These are phyloP conservation scores for Fagopyrum esculentum DNA, from an alignment of 148 eudicot genomes.

Conservation along the genomic window DNA sequence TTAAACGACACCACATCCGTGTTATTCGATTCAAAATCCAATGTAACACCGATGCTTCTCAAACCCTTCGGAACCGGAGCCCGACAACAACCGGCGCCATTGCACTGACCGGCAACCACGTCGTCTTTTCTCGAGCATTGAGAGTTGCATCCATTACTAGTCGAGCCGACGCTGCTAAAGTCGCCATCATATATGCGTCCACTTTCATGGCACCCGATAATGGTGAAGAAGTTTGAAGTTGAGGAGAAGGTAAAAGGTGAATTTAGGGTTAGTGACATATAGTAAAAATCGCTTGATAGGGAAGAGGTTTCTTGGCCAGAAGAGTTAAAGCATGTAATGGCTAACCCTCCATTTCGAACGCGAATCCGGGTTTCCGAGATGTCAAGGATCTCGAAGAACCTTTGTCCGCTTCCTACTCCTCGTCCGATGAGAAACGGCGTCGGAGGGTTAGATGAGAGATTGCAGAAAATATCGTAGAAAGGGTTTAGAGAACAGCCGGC, in stretches of 20 bases:
- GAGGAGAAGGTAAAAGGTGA: constrained; percentile 8
- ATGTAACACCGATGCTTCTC: background rate
- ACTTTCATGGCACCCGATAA: background rate
- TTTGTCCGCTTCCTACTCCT: background rate
- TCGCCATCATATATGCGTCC: background rate
- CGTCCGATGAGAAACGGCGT: background rate
- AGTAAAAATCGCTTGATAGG: background rate
- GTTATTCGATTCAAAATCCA: background rate
- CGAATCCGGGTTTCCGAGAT: background rate
- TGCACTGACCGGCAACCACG: background rate
- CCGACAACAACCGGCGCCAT: background rate
- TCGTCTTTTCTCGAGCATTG: background rate
- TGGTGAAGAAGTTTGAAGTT: background rate
- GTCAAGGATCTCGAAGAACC: background rate
- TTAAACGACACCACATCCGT: background rate
- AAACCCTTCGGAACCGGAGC: background rate
- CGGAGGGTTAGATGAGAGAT: background rate
- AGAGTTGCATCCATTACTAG: background rate
- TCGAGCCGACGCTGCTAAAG: background rate
- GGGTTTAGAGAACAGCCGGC: background rate
- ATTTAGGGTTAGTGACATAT: background rate
- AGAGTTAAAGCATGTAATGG: background rate
- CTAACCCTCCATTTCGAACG: background rate
- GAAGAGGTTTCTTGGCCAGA: background rate
- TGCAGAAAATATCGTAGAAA: background rate